Percentiles rank a stretch among this genome's conserved stretches.
Evolutionary conservation across 2,329 filamentous ascomycete genomes (phyloP).

Genomic region (Decorospora gaudefroyi): DNA sequence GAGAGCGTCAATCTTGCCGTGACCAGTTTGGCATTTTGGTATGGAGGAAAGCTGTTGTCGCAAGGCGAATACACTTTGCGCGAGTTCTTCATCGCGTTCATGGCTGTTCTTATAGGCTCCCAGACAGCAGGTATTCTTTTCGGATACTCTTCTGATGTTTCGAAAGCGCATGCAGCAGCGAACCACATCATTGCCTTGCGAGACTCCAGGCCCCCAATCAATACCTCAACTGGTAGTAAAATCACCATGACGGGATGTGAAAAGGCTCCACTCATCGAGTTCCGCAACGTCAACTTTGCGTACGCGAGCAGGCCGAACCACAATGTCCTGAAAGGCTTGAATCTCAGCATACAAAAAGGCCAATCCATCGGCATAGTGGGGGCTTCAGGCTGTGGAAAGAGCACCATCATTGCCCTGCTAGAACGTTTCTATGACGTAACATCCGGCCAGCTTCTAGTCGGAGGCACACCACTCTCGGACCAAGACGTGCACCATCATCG

Average conservation of each 20-base stretch:
- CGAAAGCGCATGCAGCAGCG: too few relatives aligned
- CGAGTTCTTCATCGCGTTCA: neutral
- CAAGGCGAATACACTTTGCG: neutral
- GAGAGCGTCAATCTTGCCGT: too few relatives aligned
- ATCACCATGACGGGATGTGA: too few relatives aligned
- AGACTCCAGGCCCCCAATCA: neutral
- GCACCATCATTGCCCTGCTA: neutral
- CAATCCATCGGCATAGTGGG: neutral
- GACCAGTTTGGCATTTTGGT: conserved; percentile 1
- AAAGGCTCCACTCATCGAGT: conserved; percentile 60
- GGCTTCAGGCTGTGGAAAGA: neutral
- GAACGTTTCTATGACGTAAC: neutral
- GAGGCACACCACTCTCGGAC: conserved; percentile 64
- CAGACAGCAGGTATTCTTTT: neutral
- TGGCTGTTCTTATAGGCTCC: neutral
- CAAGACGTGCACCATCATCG: conserved; percentile 55
- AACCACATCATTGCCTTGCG: neutral
- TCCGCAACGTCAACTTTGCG: conserved; percentile 82
- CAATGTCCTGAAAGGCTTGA: conserved; percentile 67
- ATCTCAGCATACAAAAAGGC: conserved; percentile 56
- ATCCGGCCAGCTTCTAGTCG: conserved; percentile 60
- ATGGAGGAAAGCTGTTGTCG: neutral
- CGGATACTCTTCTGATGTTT: neutral
- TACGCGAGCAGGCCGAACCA: conserved; percentile 85
- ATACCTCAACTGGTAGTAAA: too few relatives aligned